These are phyloP conservation scores for Boletellus emodensis DNA, from an alignment of 768 basidiomycete genomes.

Conservation along the genomic window DNA sequence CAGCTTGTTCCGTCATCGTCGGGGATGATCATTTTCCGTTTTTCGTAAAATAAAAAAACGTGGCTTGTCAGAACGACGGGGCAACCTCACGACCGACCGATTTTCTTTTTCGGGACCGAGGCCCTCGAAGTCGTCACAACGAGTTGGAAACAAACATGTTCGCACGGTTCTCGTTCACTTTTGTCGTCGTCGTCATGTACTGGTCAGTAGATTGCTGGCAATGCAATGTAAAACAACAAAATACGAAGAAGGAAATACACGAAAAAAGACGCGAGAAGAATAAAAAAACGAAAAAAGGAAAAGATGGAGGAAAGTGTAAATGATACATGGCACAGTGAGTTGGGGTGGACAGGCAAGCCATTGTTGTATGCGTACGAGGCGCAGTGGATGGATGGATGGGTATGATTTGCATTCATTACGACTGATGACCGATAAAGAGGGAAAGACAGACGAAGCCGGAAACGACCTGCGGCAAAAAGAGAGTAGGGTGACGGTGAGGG, in stretches of 20 bases:
- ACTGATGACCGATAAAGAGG: conserved; percentile 5
- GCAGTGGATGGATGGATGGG: conserved; percentile 1
- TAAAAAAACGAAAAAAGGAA: neutral
- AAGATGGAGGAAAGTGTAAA: conserved; percentile 11
- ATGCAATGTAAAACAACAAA: conserved; percentile 8
- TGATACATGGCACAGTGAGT: conserved; percentile 32
- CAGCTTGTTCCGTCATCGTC: too few relatives aligned
- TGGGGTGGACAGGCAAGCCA: neutral
- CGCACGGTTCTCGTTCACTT: too few relatives aligned
- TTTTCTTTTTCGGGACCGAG: too few relatives aligned
- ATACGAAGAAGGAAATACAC: neutral
- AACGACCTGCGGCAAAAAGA: neutral
- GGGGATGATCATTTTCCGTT: too few relatives aligned
- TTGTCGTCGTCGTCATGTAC: too few relatives aligned
- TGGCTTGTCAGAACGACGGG: too few relatives aligned
- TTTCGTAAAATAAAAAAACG: too few relatives aligned
- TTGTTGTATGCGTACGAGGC: conserved; percentile 8
- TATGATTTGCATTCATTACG: conserved; percentile 18
- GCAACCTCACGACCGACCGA: too few relatives aligned
- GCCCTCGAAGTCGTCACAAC: too few relatives aligned
- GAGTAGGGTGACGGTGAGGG: neutral
- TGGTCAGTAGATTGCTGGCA: conserved; percentile 13
- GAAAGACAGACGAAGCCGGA: neutral
- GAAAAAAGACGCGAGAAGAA: neutral
- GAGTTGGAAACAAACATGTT: too few relatives aligned